Evolutionary conservation across 1,284 basidiomycete species (phyloP), one percentile per base, ranked within the genome.

Genomic region (Fomitopsis schrenkii): DNA sequence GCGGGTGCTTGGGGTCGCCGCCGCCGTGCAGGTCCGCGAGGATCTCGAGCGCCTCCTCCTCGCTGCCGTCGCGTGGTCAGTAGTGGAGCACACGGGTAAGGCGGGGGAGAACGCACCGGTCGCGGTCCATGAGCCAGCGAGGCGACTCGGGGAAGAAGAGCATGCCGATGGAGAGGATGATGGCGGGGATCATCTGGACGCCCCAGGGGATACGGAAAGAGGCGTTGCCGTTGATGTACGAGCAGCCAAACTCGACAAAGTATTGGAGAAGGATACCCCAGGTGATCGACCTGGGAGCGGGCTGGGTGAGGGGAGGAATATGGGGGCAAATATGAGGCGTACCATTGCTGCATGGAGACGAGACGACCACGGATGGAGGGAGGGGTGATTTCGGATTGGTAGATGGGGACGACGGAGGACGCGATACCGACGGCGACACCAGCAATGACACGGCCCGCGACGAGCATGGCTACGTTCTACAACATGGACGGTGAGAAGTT

Each of bases 181-280:
- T 80, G 12, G 85, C 90, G 33, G 90, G 90, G 58, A 93, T 89
- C 77, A 88, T 82, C 70, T 92, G 90, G 22, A 93, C 76, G 60
- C 85, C 88, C 89, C 88, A 91, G 14, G 91, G 90, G 66, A 93
- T 87, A 35, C 90, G 86, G 81, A 90, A 92, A 0, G 88, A 88
- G 0, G 87, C 87, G 6, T 72, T 77, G 41, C 88, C 86, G 33
- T 86, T 71, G 70, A 91, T 86, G 71, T 90, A 88, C 1, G 87
- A 89, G 71, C 86, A 90, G 4, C 87, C 89, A 64, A 89, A 88
- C 68, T 88, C 82, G 64, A 90, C 79, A 71, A 91, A 90, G 75
- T 89, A 89, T 64, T 90, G 87, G 53, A 91, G 74, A 61, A 90
- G 78, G 67, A 90, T 89, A 73, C 87, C 88, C 86, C 87, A 88